phyloP scores from a whole-genome alignment of 495 filamentous ascomycete species.

The Penicillium goetzii region DNA sequence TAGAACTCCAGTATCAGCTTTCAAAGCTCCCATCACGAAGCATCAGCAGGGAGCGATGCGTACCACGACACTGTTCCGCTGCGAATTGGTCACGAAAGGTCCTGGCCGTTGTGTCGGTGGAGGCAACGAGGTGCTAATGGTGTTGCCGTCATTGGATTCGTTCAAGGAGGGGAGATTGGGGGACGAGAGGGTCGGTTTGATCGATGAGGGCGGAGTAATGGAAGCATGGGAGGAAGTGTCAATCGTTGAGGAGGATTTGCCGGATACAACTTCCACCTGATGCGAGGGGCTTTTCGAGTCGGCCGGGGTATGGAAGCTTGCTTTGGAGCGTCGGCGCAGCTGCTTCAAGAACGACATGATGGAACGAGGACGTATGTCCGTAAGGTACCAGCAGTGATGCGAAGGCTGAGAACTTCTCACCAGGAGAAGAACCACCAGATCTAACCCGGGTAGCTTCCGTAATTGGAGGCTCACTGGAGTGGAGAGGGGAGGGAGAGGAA shows the following conservation, averaged over 20 bases:
- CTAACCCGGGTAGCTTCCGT: constrained; percentile 22
- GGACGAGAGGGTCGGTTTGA: constrained; percentile 57
- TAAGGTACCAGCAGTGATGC: not conserved
- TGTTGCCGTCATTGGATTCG: constrained; percentile 42
- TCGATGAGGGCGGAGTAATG: constrained; percentile 62
- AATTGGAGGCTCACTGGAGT: constrained; percentile 4
- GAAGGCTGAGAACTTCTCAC: constrained; percentile 20
- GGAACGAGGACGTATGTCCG: not conserved
- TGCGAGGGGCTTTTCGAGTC: constrained; percentile 57
- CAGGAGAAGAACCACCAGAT: constrained; percentile 16
- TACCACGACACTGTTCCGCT: constrained; percentile 56
- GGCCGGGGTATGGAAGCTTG: constrained; percentile 61
- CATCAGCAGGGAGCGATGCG: not conserved
- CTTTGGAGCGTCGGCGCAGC: constrained; percentile 72
- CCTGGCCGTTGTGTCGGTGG: constrained; percentile 48
- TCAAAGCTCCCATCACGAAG: not conserved
- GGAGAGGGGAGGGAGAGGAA: not conserved
- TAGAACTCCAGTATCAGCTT: constrained; percentile 6
- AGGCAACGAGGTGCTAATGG: constrained; percentile 38
- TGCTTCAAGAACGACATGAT: constrained; percentile 74
- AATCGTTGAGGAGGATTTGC: constrained; percentile 67
- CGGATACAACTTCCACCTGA: constrained; percentile 54
- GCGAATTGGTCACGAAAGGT: constrained; percentile 47
- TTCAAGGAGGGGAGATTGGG: constrained; percentile 57
- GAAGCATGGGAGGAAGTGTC: constrained; percentile 60